These are phyloP conservation scores for Ustilago nuda DNA, from an alignment of 1,284 basidiomycete genomes.

Conservation along the genomic window DNA sequence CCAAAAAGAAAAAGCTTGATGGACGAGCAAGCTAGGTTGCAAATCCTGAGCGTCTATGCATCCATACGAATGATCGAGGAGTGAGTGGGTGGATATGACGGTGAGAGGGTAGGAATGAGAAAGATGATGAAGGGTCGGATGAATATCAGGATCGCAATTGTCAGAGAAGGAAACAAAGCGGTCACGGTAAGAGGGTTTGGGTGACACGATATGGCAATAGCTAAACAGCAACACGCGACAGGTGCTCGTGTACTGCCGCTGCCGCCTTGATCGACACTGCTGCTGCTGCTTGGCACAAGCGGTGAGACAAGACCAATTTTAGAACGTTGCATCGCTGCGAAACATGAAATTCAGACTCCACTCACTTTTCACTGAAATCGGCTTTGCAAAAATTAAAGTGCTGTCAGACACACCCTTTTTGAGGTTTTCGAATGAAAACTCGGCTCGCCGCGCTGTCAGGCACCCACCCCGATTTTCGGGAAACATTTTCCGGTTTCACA, in stretches of 20 bases:
- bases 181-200: neutral
- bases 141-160: slow-evolving; percentile 1
- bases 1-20: neutral
- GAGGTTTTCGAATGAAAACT: neutral
- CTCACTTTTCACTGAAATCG: neutral
- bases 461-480: neutral
- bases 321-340: slow-evolving; percentile 20
- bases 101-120: neutral
- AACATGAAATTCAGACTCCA: slow-evolving; percentile 11
- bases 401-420: neutral
- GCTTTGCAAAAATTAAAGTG: neutral
- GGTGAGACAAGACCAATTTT: slow-evolving; percentile 18
- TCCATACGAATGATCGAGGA: slow-evolving; percentile 6
- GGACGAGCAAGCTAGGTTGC: neutral
- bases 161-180: slow-evolving; percentile 8
- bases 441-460: slow-evolving; percentile 1
- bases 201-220: neutral
- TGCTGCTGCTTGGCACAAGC: neutral
- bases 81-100: neutral
- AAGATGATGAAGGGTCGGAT: slow-evolving; percentile 4
- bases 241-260: neutral
- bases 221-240: no score
- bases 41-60: slow-evolving; percentile 5
- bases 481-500: neutral
- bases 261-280: neutral